Evolutionary conservation across 106 monocot genomes (phyloP), one percentile per base, ranked within the genome.

Genomic region (Posidonia australis): DNA sequence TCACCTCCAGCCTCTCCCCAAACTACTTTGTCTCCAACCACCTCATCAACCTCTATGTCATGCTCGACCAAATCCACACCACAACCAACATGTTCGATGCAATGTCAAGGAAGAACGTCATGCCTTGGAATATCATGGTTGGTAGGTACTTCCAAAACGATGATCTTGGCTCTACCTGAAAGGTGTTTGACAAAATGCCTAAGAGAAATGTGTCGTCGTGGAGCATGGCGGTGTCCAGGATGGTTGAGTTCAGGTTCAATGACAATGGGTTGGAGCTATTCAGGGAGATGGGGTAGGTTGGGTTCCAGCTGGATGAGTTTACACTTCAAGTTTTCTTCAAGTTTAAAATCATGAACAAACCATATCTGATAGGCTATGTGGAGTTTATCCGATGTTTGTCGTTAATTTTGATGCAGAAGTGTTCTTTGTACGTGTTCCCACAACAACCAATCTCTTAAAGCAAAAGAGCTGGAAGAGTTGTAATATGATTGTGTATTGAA

Each of bases 21-120:
- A 81, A 86, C 69, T 69, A 83, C 44, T 86, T 86, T 79, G 76
- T 86, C 18, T 63, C 80, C 74, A 86, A 91, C 71, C 85, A 91
- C 78, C 78, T 91, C 60, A 76, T 91, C 47, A 70, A 79, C 66
- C 51, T 70, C 55, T 91, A 86, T 72, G 57, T 81, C 53, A 82
- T 83, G 26, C 61, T 74, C 25, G 72, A 76, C 1, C 49, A 60
- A 0, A 19, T 72, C 2, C 36, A 2, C 2, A 18, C 74, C 25
- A 83, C 86, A 13, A 22, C 30, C 6, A n/a, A 10, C 4, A 18
- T 86, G 32, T 86, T 86, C 70, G 62, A 43, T 11, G 11, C 21
- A 45, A 91, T 91, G 83, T 72, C 81, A 12, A 65, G 71, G 31
- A 76, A 64, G 76, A 89, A 89, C 57, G 59, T 80, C 51, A 85